Evolutionary conservation across 768 basidiomycete genomes (phyloP), one percentile per base, ranked within the genome.

Genomic region (Mrakia hoshinonis): DNA sequence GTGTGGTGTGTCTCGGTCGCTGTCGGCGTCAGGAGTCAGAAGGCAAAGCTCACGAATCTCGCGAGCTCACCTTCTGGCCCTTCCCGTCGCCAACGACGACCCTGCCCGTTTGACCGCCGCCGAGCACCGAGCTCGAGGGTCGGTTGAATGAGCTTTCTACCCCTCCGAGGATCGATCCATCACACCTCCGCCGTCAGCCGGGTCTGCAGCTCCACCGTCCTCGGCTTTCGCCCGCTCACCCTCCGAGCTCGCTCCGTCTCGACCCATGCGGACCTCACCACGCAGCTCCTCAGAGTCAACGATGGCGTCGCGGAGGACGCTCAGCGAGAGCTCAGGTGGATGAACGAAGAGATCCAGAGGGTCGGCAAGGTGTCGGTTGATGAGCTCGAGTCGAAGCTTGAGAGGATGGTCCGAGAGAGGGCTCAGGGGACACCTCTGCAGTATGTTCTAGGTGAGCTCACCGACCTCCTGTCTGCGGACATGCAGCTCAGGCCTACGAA

Each of bases 361-460:
- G 36, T 39, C 10, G 55, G 51, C 52, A 20, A 13, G 20, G n/a
- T 24, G 38, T 4, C 13, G 46, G 60, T 18, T 34, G 38, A 31
- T 13, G 36, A 58, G 7, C 46, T n/a, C 12, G 71, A 70, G 12
- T 69, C 72, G 26, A 43, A 46, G 38, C 39, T 80, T 26, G 66
- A 55, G 36, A 46, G 46, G 34, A 83, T 89, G 82, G 83, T 93
- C 48, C 76, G 78, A 22, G 84, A 89, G 24, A 81, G 92, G 74
- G 76, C 83, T 36, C 73, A 75, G 20, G 89, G 90, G 13, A 90
- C 92, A 79, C 92, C 92, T 0, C 82, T 96, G 22, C 91, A 94
- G 78, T 96, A 94, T 79, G 91, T 96, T 75, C 83, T 96, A 64
- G 92, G 92, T 89, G 78, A 69, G 82, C 58, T 81, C 79, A 34